These are phyloP conservation scores for Brasilioporus rufonigricans DNA, from an alignment of 768 basidiomycete species.

Conservation along the genomic window DNA sequence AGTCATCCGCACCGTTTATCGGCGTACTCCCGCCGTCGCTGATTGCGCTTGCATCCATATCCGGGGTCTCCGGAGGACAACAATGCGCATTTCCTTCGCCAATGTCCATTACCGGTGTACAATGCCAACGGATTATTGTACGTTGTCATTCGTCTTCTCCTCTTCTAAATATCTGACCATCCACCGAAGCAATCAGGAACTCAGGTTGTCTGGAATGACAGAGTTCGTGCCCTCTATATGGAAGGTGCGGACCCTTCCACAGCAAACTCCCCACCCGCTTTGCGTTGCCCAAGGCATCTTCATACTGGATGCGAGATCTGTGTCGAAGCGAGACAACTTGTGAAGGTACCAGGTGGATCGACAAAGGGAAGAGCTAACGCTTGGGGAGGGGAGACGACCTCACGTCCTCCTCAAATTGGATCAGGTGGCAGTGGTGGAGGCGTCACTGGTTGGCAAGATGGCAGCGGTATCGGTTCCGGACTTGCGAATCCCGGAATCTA, in stretches of 20 bases:
- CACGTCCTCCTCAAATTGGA: constrained; percentile 20
- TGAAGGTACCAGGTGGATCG: constrained; percentile 27
- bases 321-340: constrained; percentile 51
- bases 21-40: constrained; percentile 31
- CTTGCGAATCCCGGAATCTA: constrained; percentile 52
- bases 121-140: constrained; percentile 14
- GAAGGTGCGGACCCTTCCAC: constrained; percentile 61
- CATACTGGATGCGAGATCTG: constrained; percentile 76
- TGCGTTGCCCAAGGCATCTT: constrained; percentile 72
- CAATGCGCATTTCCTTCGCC: constrained; percentile 4
- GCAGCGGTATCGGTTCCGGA: constrained; percentile 71
- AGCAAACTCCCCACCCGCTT: constrained; percentile 58
- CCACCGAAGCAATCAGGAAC: constrained; percentile 11
- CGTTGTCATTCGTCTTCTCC: neutral
- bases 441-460: constrained; percentile 73
- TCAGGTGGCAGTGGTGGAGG: constrained; percentile 39
- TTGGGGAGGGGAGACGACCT: constrained; percentile 28
- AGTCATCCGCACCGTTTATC: constrained; percentile 14
- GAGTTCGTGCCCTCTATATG: constrained; percentile 51
- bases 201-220: constrained; percentile 34
- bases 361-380: constrained; percentile 20
- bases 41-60: constrained; percentile 28
- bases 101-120: constrained; percentile 1
- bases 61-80: constrained; percentile 16
- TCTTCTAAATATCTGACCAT: neutral